These are phyloP conservation scores for Urtica urens DNA, from an alignment of 306 rosid species.

Conservation along the genomic window DNA sequence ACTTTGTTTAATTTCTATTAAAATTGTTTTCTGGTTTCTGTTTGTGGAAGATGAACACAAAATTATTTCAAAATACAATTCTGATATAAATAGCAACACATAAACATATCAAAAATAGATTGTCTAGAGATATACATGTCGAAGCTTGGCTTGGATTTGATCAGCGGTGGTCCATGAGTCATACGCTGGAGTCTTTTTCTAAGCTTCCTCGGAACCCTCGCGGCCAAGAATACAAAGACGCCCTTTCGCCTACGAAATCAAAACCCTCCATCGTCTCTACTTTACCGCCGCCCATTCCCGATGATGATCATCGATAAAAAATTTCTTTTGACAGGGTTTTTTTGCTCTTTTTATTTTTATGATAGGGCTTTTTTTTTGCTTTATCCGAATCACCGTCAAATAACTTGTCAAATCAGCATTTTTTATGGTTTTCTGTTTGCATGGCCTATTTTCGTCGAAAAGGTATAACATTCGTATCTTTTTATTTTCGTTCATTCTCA, in stretches of 20 bases:
- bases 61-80: too few species aligned
- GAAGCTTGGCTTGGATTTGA: constrained; percentile 79
- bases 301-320: neutral
- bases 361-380: neutral
- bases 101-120: too few species aligned
- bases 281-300: neutral
- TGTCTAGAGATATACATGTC: constrained; percentile 56
- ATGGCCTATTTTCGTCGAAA: neutral
- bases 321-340: too few species aligned
- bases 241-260: constrained; percentile 13
- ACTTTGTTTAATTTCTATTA: too few species aligned
- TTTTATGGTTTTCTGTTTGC: neutral
- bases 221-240: constrained; percentile 37
- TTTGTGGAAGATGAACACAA: too few species aligned
- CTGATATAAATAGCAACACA: too few species aligned
- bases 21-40: constrained; percentile 1
- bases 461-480: too few species aligned
- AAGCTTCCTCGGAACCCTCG: constrained; percentile 61
- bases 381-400: constrained; percentile 22
- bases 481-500: too few species aligned
- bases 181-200: constrained; percentile 58
- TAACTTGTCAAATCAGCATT: constrained; percentile 45
- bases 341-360: neutral
- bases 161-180: constrained; percentile 67
- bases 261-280: neutral